Percentiles rank a stretch among this genome's conserved stretches.
These are phyloP conservation scores for Aspergillus glaucus DNA, from an alignment of 2,329 filamentous ascomycete species.

Conservation along the genomic window DNA sequence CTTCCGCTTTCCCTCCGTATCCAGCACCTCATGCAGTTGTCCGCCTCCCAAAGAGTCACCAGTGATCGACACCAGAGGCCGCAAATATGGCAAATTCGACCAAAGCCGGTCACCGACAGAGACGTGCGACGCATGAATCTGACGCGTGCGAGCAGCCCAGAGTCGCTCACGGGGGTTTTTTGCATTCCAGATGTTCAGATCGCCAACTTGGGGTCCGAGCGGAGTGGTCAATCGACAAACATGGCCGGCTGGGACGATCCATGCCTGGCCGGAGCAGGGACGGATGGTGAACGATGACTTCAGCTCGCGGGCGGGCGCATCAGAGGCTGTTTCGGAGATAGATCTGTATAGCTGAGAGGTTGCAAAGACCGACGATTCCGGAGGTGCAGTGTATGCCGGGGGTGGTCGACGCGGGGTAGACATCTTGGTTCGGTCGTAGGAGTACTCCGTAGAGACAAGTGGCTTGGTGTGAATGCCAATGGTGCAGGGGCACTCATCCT, in stretches of 20 bases:
- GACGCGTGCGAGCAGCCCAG: constrained; percentile 73
- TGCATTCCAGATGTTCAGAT: constrained; percentile 75
- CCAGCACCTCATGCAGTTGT: constrained; percentile 31
- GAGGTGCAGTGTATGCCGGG: constrained; percentile 34
- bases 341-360: constrained; percentile 30
- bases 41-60: constrained; percentile 54
- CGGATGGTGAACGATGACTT: constrained; percentile 56
- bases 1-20: constrained; percentile 27
- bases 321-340: constrained; percentile 31
- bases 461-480: background rate
- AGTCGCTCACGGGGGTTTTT: constrained; percentile 73
- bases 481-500: background rate
- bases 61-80: constrained; percentile 66
- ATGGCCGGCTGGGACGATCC: constrained; percentile 61
- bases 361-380: constrained; percentile 30
- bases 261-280: constrained; percentile 67
- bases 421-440: constrained; percentile 12
- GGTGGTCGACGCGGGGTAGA: constrained; percentile 26
- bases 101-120: constrained; percentile 66
- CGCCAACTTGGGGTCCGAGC: constrained; percentile 72
- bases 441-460: too few relatives aligned
- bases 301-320: constrained; percentile 20
- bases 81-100: constrained; percentile 70
- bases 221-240: constrained; percentile 71
- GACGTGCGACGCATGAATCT: constrained; percentile 72